phyloP scores from a whole-genome alignment of 257 asterid species.

The Fraxinus pennsylvanica region DNA sequence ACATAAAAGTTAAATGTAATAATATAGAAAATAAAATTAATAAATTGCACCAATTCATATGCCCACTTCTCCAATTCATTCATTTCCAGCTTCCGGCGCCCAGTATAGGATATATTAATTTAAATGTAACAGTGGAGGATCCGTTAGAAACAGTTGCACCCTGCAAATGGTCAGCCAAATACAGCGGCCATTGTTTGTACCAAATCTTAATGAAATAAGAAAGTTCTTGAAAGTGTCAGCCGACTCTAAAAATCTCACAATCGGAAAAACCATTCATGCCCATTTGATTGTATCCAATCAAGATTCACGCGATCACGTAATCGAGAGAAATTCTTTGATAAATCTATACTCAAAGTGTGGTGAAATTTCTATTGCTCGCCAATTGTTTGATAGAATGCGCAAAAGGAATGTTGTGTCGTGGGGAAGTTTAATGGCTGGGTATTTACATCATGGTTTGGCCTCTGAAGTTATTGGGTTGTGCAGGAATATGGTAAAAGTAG shows the following conservation, averaged over 20 bases:
- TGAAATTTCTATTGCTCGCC: conserved; percentile 54
- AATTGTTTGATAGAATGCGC: conserved; percentile 68
- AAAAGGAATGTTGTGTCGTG: conserved; percentile 69
- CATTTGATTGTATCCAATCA: conserved; percentile 53
- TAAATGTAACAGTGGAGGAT: neutral
- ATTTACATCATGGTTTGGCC: conserved; percentile 50
- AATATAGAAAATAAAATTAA: too few relatives aligned
- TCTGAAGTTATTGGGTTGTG: conserved; percentile 49
- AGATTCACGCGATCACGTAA: conserved; percentile 44
- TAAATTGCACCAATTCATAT: too few relatives aligned
- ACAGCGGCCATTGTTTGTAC: neutral
- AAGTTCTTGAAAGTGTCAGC: conserved; percentile 64
- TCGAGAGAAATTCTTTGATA: conserved; percentile 61
- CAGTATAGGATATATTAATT: neutral
- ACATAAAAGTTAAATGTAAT: too few relatives aligned
- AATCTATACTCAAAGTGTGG: conserved; percentile 52
- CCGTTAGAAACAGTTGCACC: too few relatives aligned
- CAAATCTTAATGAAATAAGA: conserved; percentile 28
- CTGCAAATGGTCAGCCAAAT: neutral
- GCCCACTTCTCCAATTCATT: too few relatives aligned
- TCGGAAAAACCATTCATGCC: conserved; percentile 72
- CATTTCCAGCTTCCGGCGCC: neutral
- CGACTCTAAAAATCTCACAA: conserved; percentile 42
- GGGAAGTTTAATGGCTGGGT: conserved; percentile 74
- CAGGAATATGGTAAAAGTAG: conserved; percentile 49